Evolutionary conservation across 1,284 basidiomycete species (phyloP), one percentile per base, ranked within the genome.

Genomic region (Wallemia mellicola): DNA sequence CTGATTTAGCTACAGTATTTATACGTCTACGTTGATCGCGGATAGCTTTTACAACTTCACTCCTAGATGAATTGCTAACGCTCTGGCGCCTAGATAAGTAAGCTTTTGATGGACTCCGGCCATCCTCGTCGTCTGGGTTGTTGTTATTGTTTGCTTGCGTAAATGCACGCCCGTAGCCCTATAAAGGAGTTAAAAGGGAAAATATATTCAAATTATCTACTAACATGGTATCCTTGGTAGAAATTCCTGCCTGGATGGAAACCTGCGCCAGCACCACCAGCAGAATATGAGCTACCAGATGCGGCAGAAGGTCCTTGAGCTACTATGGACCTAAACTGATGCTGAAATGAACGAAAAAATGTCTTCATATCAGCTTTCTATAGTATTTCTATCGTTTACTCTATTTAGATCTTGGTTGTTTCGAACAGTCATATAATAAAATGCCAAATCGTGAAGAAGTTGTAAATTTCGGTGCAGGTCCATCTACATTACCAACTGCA

Each of bases 391-490:
- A n/a, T n/a, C n/a, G n/a, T n/a, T 22, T 11, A 15, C 22, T 48
- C 38, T n/a, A n/a, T 48, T 15, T 48, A 48, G 38, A 11, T 15
- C 9, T 48, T 48, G 38, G n/a, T 7, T 5, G 38, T 57, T 57
- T 57, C 3, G 17, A 19, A 19, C 17, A 14, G 17, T 19, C 27
- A 7, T 26, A 9, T 25, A 26, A 19, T 25, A 57, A 26, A 28
- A 57, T 57, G 55, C 9, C 55, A 26, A 28, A 57, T 28, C 55
- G 55, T 24, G 15, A 57, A 7, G 55, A 57, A 19, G 76, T 80
- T 17, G 77, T 84, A 69, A 94, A 95, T 74, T 86, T 95, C 68
- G 85, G 86, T 55, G 83, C 89, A 57, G 89, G 89, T 1, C 89
- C 89, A 26, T 91, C 86, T 27, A 82, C 85, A 0, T 74, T 95